These are phyloP conservation scores for Botrytis elliptica DNA, from an alignment of 2,329 filamentous ascomycete genomes.

Conservation along the genomic window DNA sequence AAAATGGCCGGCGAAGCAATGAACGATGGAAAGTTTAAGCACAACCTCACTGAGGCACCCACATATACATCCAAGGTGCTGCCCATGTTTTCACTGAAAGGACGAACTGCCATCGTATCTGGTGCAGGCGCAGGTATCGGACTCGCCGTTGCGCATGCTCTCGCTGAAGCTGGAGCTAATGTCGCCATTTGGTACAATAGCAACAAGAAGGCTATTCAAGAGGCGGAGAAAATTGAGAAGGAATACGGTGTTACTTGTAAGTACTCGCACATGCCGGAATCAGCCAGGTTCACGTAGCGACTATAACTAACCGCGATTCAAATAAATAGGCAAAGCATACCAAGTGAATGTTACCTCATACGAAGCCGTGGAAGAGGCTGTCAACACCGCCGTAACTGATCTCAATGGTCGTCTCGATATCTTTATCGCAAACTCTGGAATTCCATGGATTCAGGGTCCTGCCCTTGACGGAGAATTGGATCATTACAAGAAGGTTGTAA, in stretches of 20 bases:
- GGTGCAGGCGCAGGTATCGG: slow-evolving; percentile 48
- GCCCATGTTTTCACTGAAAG: slow-evolving; percentile 58
- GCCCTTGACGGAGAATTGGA: slow-evolving; percentile 64
- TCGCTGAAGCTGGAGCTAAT: slow-evolving; percentile 47
- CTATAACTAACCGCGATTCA: slow-evolving; percentile 3
- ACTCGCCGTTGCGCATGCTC: slow-evolving; percentile 45
- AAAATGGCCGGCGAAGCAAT: slow-evolving; percentile 28
- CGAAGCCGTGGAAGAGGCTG: slow-evolving; percentile 42
- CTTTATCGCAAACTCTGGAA: slow-evolving; percentile 77
- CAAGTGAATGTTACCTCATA: slow-evolving; percentile 59
- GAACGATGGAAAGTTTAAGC: slow-evolving; percentile 50
- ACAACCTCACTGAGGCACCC: slow-evolving; percentile 53
- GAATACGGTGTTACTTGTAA: slow-evolving; percentile 67
- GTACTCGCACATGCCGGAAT: slow-evolving; percentile 33
- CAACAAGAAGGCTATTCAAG: slow-evolving; percentile 62
- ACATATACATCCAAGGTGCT: slow-evolving; percentile 51
- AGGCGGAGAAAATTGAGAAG: slow-evolving; percentile 62
- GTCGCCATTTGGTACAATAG: slow-evolving; percentile 57
- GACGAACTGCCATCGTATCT: slow-evolving; percentile 54
- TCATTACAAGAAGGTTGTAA: slow-evolving; percentile 65
- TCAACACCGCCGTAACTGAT: slow-evolving; percentile 54
- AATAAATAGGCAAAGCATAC: slow-evolving; percentile 54
- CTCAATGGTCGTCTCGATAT: slow-evolving; percentile 75
- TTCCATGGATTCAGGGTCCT: slow-evolving; percentile 68
- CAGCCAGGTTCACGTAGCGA: neutral